These are phyloP conservation scores for Craspedostauros australis DNA, from an alignment of 108 stramenopile species.

Conservation along the genomic window DNA sequence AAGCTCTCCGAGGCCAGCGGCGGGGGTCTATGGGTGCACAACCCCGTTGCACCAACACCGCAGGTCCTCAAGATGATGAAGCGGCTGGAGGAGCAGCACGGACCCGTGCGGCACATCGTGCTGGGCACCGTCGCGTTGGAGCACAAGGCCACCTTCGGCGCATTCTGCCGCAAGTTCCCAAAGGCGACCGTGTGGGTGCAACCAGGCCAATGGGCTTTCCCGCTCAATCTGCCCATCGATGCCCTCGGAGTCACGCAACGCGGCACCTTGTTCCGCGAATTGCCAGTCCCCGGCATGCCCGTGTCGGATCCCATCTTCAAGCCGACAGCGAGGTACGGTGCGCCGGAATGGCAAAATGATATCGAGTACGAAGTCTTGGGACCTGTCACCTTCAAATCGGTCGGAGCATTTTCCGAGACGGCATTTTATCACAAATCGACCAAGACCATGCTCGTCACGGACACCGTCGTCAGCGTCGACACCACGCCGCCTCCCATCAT, in stretches of 20 bases:
- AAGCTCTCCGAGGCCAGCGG: constrained; percentile 41
- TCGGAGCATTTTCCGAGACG: constrained; percentile 84
- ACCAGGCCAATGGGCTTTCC: constrained; percentile 85
- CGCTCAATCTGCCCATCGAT: constrained; percentile 63
- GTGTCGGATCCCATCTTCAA: constrained; percentile 23
- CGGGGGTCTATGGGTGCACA: constrained; percentile 82
- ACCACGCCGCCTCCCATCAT: constrained; percentile 70
- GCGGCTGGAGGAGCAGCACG: constrained; percentile 54
- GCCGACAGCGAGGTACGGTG: constrained; percentile 22
- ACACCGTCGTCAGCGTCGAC: constrained; percentile 74
- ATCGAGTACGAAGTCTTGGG: constrained; percentile 80
- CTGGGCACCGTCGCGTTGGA: constrained; percentile 86
- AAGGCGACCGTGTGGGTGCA: constrained; percentile 78
- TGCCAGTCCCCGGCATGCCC: constrained; percentile 36
- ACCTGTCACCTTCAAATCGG: constrained; percentile 69
- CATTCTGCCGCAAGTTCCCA: constrained; percentile 75
- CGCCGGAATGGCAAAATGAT: constrained; percentile 74
- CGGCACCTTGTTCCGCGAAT: constrained; percentile 40
- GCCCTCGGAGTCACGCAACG: constrained; percentile 55
- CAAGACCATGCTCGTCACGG: constrained; percentile 79
- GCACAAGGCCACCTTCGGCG: constrained; percentile 87
- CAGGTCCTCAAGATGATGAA: constrained; percentile 65
- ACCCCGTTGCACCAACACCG: constrained; percentile 89
- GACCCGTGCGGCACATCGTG: constrained; percentile 82
- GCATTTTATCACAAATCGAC: constrained; percentile 81